Conservation (phyloP, 495 filamentous ascomycete genomes). For the Penicillium crystallinum region DNA sequence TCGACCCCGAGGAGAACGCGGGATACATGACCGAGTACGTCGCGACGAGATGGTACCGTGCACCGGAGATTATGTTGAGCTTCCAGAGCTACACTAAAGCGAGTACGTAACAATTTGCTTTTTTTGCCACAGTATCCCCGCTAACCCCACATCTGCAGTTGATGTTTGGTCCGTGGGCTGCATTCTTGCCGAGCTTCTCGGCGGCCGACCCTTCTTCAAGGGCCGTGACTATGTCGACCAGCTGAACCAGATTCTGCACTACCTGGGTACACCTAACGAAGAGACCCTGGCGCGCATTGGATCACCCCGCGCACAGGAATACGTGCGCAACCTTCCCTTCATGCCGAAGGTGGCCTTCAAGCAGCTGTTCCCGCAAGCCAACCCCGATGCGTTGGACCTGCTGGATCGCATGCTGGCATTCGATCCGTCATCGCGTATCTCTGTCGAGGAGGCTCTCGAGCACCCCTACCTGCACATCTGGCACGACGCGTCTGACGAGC, state of each 20-base stretch:
- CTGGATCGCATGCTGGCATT: constrained; percentile 96
- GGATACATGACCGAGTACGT: constrained; percentile 99
- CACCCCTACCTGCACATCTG: constrained; percentile 96
- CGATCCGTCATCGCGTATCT: constrained; percentile 85
- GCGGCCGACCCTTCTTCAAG: constrained; percentile 97
- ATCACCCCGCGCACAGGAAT: constrained; percentile 93
- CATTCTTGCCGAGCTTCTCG: constrained; percentile 93
- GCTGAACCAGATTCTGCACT: constrained; percentile 98
- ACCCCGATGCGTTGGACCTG: constrained; percentile 91
- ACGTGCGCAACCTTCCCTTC: constrained; percentile 93
- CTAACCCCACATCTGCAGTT: constrained; percentile 49
- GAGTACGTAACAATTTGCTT: constrained; percentile 55
- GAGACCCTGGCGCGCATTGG: constrained; percentile 92
- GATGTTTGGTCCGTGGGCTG: constrained; percentile 99
- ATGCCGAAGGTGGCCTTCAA: constrained; percentile 93
- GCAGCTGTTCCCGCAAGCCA: constrained; percentile 85
- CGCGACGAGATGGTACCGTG: constrained; percentile 96
- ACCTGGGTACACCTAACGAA: constrained; percentile 93
- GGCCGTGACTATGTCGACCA: constrained; percentile 98
- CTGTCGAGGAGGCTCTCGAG: constrained; percentile 88
- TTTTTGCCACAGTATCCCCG: not conserved
- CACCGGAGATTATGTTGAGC: constrained; percentile 98
- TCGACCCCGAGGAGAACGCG: constrained; percentile 96
- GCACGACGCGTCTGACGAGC: constrained; percentile 97
- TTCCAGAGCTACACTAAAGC: constrained; percentile 99